Evolutionary conservation across 2,329 filamentous ascomycete genomes (phyloP).

Genomic region (Trichoderma oligosporum): DNA sequence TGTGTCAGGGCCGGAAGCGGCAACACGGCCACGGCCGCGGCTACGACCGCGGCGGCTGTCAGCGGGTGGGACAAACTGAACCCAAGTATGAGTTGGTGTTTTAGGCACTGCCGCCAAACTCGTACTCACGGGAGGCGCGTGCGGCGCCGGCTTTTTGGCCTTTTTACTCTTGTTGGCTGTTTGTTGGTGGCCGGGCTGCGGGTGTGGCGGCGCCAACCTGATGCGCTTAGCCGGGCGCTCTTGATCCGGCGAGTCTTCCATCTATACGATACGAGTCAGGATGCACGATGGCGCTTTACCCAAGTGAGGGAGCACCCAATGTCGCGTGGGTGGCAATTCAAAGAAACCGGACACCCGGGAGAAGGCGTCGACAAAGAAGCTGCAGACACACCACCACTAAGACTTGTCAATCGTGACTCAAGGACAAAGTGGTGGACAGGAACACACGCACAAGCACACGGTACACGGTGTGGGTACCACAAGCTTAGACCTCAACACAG

Average conservation of each 20-base stretch:
- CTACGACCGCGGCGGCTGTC: not conserved
- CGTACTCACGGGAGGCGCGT: not conserved
- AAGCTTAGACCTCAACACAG: not conserved
- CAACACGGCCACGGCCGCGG: not conserved
- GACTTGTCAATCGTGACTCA: slow-evolving; percentile 1
- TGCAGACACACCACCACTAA: not conserved
- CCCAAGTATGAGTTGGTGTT: not conserved
- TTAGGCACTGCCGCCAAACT: too few species aligned
- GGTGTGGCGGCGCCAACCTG: slow-evolving; percentile 21
- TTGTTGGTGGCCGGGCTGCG: not conserved
- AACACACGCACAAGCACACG: slow-evolving; percentile 9
- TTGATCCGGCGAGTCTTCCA: slow-evolving; percentile 21
- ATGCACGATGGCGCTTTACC: not conserved
- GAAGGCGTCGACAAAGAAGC: not conserved
- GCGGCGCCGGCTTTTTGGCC: not conserved
- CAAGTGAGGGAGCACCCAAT: not conserved
- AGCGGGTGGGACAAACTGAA: not conserved
- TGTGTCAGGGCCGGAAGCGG: slow-evolving; percentile 1
- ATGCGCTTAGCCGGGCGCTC: slow-evolving; percentile 26
- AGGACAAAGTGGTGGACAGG: not conserved
- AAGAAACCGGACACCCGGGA: not conserved
- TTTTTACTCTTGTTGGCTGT: too few species aligned
- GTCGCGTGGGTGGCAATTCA: slow-evolving; percentile 11
- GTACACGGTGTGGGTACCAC: slow-evolving; percentile 6
- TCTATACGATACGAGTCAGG: slow-evolving; percentile 17